Evolutionary conservation across 352 stramenopile genomes (phyloP).

Genomic region (Globisporangium spiculum): DNA sequence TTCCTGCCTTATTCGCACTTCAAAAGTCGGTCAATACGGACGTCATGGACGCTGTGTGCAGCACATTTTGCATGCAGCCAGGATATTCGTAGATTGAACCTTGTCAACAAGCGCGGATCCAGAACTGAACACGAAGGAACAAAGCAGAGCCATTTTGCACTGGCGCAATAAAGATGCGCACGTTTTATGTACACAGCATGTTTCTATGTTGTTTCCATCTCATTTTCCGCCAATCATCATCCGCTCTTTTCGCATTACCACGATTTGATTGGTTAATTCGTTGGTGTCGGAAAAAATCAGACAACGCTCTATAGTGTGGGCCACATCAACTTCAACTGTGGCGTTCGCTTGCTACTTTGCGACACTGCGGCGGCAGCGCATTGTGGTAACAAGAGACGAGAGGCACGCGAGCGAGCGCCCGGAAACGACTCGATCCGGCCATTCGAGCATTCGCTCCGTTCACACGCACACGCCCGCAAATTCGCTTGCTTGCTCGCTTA

Average conservation of each 20-base stretch:
- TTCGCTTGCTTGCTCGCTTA: neutral
- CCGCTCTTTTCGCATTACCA: neutral
- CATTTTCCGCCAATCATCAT: neutral
- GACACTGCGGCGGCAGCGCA: neutral
- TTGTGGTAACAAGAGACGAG: neutral
- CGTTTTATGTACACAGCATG: neutral
- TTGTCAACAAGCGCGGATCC: neutral
- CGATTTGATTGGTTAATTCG: constrained; percentile 2
- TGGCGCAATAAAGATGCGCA: neutral
- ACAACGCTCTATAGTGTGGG: constrained; percentile 1
- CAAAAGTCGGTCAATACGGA: neutral
- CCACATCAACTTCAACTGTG: constrained; percentile 14
- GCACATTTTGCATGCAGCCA: neutral
- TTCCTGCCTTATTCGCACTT: neutral
- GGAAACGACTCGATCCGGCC: constrained; percentile 6
- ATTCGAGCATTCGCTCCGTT: neutral
- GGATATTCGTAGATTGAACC: neutral
- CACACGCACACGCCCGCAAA: neutral
- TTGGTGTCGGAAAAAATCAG: constrained; percentile 1
- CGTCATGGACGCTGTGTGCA: neutral
- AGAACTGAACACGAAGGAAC: neutral
- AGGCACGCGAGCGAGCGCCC: neutral
- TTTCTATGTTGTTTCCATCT: neutral
- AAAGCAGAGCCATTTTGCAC: neutral
- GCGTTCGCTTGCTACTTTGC: constrained; percentile 1